These are phyloP conservation scores for Penicillium manginii DNA, from an alignment of 495 filamentous ascomycete genomes.

Conservation along the genomic window DNA sequence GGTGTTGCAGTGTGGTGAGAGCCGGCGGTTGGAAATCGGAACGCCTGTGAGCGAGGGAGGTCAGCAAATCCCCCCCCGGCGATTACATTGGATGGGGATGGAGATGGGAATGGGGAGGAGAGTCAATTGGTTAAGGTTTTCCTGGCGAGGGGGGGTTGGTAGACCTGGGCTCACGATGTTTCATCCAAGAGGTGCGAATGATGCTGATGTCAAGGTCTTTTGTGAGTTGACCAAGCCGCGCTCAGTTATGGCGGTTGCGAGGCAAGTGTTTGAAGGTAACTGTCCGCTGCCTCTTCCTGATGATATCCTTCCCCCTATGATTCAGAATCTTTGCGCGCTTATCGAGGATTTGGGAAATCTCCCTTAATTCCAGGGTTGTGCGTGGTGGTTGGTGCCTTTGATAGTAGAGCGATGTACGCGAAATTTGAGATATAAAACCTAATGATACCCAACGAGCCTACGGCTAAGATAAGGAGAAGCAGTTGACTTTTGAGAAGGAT, in stretches of 20 bases:
- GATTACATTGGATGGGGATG: conserved; percentile 37
- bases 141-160: conserved; percentile 30
- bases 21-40: background rate
- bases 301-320: conserved; percentile 42
- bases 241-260: conserved; percentile 49
- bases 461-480: too few species aligned
- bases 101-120: conserved; percentile 44
- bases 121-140: conserved; percentile 37
- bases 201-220: conserved; percentile 10
- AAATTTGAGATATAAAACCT: too few species aligned
- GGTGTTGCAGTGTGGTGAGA: conserved; percentile 35
- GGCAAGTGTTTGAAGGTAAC: conserved; percentile 51
- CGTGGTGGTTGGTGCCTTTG: background rate
- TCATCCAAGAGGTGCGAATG: conserved; percentile 20
- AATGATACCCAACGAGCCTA: too few species aligned
- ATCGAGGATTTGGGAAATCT: conserved; percentile 51
- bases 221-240: conserved; percentile 28
- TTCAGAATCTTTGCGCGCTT: conserved; percentile 58
- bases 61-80: background rate
- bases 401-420: background rate
- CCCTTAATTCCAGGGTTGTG: conserved; percentile 14
- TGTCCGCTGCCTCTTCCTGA: conserved; percentile 31
- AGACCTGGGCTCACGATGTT: conserved; percentile 34
- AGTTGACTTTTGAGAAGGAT: too few species aligned
- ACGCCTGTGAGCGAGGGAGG: conserved; percentile 27